These are phyloP conservation scores for Alternaria alternata DNA, from an alignment of 2,329 filamentous ascomycete genomes.

Conservation along the genomic window DNA sequence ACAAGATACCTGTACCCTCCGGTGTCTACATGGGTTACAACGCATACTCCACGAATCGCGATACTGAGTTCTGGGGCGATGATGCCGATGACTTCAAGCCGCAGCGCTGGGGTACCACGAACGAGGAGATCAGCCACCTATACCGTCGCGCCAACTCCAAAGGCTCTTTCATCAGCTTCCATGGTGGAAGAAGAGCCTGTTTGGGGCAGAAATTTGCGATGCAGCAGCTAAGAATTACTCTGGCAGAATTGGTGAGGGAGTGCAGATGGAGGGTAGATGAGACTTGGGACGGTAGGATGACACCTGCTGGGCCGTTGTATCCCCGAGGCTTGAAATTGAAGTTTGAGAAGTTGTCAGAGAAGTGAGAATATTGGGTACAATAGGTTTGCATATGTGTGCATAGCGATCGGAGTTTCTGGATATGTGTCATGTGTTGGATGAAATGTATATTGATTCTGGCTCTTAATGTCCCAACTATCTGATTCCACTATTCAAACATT, in stretches of 20 bases:
- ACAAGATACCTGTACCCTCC: conserved; percentile 27
- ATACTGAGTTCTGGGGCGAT: conserved; percentile 36
- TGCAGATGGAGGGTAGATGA: conserved; percentile 36
- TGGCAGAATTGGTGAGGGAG: conserved; percentile 39
- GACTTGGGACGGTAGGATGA: conserved; percentile 41
- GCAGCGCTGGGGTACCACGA: conserved; percentile 50
- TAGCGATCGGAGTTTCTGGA: not conserved
- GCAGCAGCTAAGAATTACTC: conserved; percentile 35
- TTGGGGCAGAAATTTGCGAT: conserved; percentile 55
- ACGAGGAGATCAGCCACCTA: conserved; percentile 47
- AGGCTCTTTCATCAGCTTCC: conserved; percentile 55
- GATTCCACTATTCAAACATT: not conserved
- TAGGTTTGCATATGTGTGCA: not conserved
- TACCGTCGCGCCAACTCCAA: conserved; percentile 50
- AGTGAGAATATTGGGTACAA: not conserved
- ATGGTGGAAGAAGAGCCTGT: conserved; percentile 53
- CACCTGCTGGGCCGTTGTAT: conserved; percentile 33
- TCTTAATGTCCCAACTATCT: not conserved
- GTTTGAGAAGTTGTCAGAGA: conserved; percentile 18
- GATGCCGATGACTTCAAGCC: conserved; percentile 51
- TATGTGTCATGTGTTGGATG: not conserved
- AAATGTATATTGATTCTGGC: not conserved
- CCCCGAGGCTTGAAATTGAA: conserved; percentile 30
- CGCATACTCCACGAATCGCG: conserved; percentile 37
- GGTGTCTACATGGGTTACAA: conserved; percentile 41